Base-by-base conservation (phyloP, 2,329 filamentous ascomycete genomes). In the Aspergillus amoenus region DNA sequence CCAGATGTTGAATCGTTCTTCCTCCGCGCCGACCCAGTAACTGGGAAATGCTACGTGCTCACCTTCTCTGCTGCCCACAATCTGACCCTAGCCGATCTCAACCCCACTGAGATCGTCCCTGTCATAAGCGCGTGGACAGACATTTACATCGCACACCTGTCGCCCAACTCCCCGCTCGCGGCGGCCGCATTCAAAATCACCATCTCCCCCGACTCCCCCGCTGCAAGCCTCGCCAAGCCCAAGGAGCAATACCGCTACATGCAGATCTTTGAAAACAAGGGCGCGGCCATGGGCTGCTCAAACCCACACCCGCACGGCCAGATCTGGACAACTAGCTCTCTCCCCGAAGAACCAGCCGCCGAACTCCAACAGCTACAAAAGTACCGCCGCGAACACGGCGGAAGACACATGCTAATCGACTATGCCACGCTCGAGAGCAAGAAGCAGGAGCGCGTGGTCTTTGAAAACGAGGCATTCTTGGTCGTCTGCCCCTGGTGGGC, bases 221-320 rank as follows among this genome's bases (percentile, higher is more conserved):
- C 78, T 12, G 72, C 77, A 21, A 69, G 68, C 48, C 70, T 83
- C 17, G 65, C 77, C 7, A 76, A 78, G 27, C 88, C 91, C 4
- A 85, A 82, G 51, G 84, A 89, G 52, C 91, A 96, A 75, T 91
- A 96, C 68, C 86, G 89, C 53, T 97, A 96, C 78, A 97, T 99
- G 93, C 94, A 99, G 73, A 97, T 99, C 63, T 99, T 99, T 62
- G 94, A 99, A 78, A 99, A 99, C 81, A 99, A 99, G 78, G 94
- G 94, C 51, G 87, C 90, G 1, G 91, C 93, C 11, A 99, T 99
- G 94, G 94, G 94, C 51, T 99, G 94, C 80, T 97, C 93, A 1
- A 99, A 99, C 73, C 94, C 94, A 1, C 94, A 99, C 73, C 94
- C 94, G 0, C 94, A 99, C 76, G 93, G 94, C 58, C 94, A 99